Evolutionary conservation across 331 rosid species (phyloP).

Genomic region (Ulmus americana): DNA sequence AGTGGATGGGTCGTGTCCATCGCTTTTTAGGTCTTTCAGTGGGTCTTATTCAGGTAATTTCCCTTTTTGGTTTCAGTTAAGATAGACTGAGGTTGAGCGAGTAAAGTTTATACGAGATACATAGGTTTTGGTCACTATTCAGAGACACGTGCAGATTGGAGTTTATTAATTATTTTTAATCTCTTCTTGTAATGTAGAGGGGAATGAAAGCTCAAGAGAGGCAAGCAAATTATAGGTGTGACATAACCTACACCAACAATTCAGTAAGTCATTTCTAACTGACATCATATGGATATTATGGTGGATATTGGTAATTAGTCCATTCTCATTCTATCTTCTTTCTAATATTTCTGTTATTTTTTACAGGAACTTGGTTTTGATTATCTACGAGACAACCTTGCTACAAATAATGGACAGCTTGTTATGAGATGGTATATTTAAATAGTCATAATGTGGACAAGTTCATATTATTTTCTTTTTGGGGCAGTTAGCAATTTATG

Average conservation of each 20-base stretch:
- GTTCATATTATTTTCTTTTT: constrained; percentile 5
- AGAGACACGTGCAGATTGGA: not conserved
- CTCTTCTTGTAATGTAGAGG: constrained; percentile 46
- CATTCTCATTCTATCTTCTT: constrained; percentile 10
- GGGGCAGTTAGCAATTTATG: constrained; percentile 18
- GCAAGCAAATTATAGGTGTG: constrained; percentile 71
- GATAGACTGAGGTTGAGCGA: not conserved
- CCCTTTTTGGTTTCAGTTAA: not conserved
- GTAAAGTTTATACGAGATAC: constrained; percentile 7
- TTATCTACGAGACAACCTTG: constrained; percentile 92
- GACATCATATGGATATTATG: not conserved
- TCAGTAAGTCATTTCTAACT: constrained; percentile 55
- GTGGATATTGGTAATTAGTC: constrained; percentile 2
- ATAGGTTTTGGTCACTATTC: not conserved
- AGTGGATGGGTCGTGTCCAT: constrained; percentile 99
- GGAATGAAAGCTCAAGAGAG: constrained; percentile 67
- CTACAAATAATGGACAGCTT: constrained; percentile 68
- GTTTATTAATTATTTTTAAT: constrained; percentile 19
- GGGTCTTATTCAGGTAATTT: constrained; percentile 82
- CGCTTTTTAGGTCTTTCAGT: constrained; percentile 89
- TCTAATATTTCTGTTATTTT: constrained; percentile 18
- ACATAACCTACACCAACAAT: constrained; percentile 87
- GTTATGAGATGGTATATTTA: constrained; percentile 88
- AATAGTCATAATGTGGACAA: constrained; percentile 1
- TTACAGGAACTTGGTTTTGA: constrained; percentile 94